phyloP scores from a whole-genome alignment of 139 green algal genomes.

The Micractinium sp. region DNA sequence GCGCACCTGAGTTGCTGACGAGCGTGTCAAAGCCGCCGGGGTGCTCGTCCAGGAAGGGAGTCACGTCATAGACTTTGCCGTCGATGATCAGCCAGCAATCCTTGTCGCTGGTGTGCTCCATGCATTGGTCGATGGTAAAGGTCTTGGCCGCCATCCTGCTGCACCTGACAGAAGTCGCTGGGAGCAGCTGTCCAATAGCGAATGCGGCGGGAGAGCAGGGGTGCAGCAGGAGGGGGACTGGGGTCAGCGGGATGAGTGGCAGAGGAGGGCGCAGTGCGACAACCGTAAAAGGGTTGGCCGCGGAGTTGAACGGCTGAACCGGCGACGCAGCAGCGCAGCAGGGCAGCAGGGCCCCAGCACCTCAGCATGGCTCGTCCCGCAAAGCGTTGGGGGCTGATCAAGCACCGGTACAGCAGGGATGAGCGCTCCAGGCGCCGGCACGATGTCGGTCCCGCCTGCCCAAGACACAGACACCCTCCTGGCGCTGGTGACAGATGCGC shows the following conservation, averaged over 20 bases:
- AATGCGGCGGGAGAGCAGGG: not conserved
- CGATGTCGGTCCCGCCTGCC: too few relatives aligned
- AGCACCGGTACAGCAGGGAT: too few relatives aligned
- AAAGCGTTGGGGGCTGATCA: too few relatives aligned
- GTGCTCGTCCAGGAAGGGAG: slow-evolving; percentile 89
- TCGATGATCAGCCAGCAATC: slow-evolving; percentile 86
- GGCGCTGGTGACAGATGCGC: not conserved
- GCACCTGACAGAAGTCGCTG: not conserved
- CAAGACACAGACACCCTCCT: not conserved
- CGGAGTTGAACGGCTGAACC: not conserved
- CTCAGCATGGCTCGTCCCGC: too few relatives aligned
- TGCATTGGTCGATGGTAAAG: slow-evolving; percentile 63
- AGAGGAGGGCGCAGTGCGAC: not conserved
- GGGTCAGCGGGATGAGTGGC: too few relatives aligned
- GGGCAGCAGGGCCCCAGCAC: too few relatives aligned
- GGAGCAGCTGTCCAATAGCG: not conserved
- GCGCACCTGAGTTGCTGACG: slow-evolving; percentile 26
- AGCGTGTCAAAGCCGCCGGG: slow-evolving; percentile 68
- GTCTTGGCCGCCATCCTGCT: slow-evolving; percentile 27
- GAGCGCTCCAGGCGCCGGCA: too few relatives aligned
- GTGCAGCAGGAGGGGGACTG: not conserved
- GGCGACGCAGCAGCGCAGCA: too few relatives aligned
- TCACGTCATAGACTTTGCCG: slow-evolving; percentile 90
- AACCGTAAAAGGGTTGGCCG: not conserved
- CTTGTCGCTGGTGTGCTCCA: slow-evolving; percentile 77